Evolutionary conservation across 768 basidiomycete species (phyloP).

Genomic region (Stropharia rugosoannulata): DNA sequence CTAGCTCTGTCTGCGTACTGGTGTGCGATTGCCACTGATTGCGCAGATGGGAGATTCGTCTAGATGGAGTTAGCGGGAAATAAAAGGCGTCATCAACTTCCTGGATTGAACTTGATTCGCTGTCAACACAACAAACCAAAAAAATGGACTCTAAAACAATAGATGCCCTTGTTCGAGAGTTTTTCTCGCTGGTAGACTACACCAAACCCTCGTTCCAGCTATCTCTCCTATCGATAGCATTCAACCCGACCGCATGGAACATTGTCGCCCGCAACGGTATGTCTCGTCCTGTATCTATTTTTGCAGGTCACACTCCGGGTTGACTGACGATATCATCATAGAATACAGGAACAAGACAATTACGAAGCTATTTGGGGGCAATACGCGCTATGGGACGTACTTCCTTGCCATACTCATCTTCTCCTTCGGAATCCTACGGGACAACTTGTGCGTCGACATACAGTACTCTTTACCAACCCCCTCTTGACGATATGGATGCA

Average conservation of each 20-base stretch:
- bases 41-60: not conserved
- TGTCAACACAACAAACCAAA: constrained; percentile 2
- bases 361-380: constrained; percentile 79
- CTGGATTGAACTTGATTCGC: not conserved
- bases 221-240: constrained; percentile 69
- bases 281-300: constrained; percentile 21
- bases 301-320: not conserved
- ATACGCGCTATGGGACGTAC: constrained; percentile 77
- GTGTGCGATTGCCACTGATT: not conserved
- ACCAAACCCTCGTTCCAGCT: constrained; percentile 65
- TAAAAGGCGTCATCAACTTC: not conserved
- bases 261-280: constrained; percentile 88
- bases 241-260: constrained; percentile 97
- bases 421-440: constrained; percentile 79
- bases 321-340: constrained; percentile 14
- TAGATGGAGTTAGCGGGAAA: not conserved
- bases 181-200: constrained; percentile 48
- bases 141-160: constrained; percentile 18
- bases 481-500: not conserved
- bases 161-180: constrained; percentile 10
- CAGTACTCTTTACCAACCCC: not conserved
- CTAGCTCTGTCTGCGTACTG: not conserved
- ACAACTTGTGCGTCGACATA: constrained; percentile 64
- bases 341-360: constrained; percentile 84
- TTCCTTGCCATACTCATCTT: constrained; percentile 86